These are phyloP conservation scores for Lunularia cruciata DNA, from an alignment of 225 moss, liverwort and hornwort genomes.

Conservation along the genomic window DNA sequence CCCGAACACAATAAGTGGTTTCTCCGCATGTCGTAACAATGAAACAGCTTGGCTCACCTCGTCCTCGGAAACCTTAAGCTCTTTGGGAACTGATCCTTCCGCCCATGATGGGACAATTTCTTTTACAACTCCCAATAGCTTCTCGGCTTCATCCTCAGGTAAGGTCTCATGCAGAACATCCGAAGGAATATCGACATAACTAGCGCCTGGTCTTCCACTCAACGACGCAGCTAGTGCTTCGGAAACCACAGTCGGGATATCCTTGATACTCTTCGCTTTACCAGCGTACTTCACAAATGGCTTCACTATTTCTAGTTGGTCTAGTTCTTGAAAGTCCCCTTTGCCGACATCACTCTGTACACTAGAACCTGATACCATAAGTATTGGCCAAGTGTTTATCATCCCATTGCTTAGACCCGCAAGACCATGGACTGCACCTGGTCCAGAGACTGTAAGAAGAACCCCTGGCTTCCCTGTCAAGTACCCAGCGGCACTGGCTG, in stretches of 20 bases:
- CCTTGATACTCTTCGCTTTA: conserved; percentile 69
- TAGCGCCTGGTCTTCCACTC: conserved; percentile 74
- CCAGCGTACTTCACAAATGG: conserved; percentile 84
- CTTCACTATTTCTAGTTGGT: conserved; percentile 82
- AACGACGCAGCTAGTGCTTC: conserved; percentile 62
- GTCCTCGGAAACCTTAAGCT: conserved; percentile 41
- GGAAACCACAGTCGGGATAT: conserved; percentile 73
- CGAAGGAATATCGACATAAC: conserved; percentile 82
- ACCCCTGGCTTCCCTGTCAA: conserved; percentile 96
- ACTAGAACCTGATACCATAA: conserved; percentile 91
- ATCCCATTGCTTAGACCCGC: conserved; percentile 94
- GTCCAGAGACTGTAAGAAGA: conserved; percentile 88
- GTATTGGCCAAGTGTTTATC: conserved; percentile 93
- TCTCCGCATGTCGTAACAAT: conserved; percentile 70
- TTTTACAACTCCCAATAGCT: conserved; percentile 50
- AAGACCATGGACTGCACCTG: conserved; percentile 93
- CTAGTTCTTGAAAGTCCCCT: conserved; percentile 96
- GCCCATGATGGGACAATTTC: conserved; percentile 62
- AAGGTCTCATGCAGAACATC: conserved; percentile 92
- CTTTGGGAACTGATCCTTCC: conserved; percentile 32
- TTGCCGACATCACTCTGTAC: conserved; percentile 89
- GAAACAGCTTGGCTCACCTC: conserved; percentile 60
- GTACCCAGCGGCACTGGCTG: conserved; percentile 85
- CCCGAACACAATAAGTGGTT: conserved; percentile 86
- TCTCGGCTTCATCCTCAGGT: conserved; percentile 54